A percentile compares a stretch with the other conserved stretches of the same genome.
Evolutionary conservation across 495 filamentous ascomycete species (phyloP).

Genomic region (Xylaria nigripes): DNA sequence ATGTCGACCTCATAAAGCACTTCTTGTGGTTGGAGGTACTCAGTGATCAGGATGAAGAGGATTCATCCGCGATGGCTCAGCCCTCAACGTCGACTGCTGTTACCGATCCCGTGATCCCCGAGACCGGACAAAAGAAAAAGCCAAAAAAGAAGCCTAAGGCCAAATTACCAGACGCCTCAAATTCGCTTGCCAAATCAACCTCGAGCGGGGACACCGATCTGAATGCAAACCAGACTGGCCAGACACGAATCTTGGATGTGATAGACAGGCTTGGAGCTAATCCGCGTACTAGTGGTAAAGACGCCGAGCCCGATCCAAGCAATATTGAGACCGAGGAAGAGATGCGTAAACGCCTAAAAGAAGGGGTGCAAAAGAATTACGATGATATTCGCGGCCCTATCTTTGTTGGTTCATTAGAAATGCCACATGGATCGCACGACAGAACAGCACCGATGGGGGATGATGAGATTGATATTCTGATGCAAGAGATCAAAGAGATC

Average conservation of each 20-base stretch:
- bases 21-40: constrained; percentile 36
- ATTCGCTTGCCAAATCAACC: neutral
- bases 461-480: constrained; percentile 35
- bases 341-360: constrained; percentile 31
- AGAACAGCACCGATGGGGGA: constrained; percentile 33
- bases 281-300: neutral
- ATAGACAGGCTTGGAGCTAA: constrained; percentile 1
- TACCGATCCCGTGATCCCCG: constrained; percentile 4
- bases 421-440: constrained; percentile 27
- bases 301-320: constrained; percentile 27
- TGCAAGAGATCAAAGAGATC: constrained; percentile 41
- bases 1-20: constrained; percentile 34
- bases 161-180: constrained; percentile 12
- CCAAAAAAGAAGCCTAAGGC: constrained; percentile 32
- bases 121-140: constrained; percentile 27
- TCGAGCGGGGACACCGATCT: neutral
- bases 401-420: constrained; percentile 32
- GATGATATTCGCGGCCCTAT: constrained; percentile 26
- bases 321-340: constrained; percentile 36
- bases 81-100: constrained; percentile 1
- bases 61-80: constrained; percentile 8
- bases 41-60: constrained; percentile 7
- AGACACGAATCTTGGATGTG: constrained; percentile 18
- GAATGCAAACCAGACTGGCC: neutral
- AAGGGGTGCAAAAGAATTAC: constrained; percentile 34